Conservation (phyloP, 768 basidiomycete species). For the Agaricus sinodeliciosus region DNA sequence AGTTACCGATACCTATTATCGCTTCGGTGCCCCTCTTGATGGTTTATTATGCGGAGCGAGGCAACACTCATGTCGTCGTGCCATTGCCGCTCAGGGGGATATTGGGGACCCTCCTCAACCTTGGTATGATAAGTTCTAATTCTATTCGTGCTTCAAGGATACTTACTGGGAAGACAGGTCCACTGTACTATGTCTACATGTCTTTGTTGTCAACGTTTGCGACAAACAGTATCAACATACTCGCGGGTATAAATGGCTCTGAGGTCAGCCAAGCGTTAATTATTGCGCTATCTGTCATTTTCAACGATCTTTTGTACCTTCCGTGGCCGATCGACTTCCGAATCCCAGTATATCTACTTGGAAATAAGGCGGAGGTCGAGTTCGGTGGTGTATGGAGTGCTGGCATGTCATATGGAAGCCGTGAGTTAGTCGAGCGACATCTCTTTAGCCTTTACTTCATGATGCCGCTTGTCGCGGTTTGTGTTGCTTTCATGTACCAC, state of each 20-base stretch:
- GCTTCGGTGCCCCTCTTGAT: conserved; percentile 92
- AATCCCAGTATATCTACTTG: conserved; percentile 65
- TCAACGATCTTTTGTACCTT: conserved; percentile 94
- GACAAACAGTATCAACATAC: conserved; percentile 97
- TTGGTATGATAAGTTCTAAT: conserved; percentile 49
- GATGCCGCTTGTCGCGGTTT: conserved; percentile 90
- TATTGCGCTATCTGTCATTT: conserved; percentile 82
- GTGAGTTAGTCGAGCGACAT: conserved; percentile 86
- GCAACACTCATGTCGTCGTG: conserved; percentile 90
- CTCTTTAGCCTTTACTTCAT: conserved; percentile 97
- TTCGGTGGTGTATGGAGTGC: conserved; percentile 78
- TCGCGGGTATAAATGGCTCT: conserved; percentile 95
- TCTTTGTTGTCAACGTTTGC: conserved; percentile 91
- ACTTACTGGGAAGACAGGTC: conserved; percentile 45
- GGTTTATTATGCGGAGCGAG: conserved; percentile 93
- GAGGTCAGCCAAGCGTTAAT: conserved; percentile 92
- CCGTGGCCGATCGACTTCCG: conserved; percentile 77
- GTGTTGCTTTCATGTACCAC: conserved; percentile 85
- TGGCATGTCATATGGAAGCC: conserved; percentile 81
- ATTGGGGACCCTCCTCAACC: conserved; percentile 74
- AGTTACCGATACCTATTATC: conserved; percentile 93
- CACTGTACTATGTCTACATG: conserved; percentile 96
- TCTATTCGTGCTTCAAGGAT: not conserved
- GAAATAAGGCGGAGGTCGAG: conserved; percentile 57
- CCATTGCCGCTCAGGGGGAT: conserved; percentile 74